phyloP scores from a whole-genome alignment of 805 yeast species.

The Yarrowia osloensis region DNA sequence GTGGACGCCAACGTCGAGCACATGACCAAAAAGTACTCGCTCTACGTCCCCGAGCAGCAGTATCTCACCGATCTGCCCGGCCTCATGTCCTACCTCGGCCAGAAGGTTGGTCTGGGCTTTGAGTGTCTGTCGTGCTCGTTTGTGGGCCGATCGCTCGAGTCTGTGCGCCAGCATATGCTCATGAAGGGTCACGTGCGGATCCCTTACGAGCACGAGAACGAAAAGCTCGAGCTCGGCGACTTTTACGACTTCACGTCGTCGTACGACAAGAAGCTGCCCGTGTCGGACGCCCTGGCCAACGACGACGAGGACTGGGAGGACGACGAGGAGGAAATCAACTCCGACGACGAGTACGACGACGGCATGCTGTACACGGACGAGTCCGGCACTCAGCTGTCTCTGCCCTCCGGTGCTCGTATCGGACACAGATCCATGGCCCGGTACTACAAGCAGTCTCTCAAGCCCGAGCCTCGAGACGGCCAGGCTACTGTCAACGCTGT shows the following conservation, averaged over 20 bases:
- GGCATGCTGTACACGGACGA: conserved; percentile 50
- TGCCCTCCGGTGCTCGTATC: conserved; percentile 75
- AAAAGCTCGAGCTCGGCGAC: conserved; percentile 70
- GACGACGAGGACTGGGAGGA: conserved; percentile 45
- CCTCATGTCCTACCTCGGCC: conserved; percentile 70
- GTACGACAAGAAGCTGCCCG: conserved; percentile 46
- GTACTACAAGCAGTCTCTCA: conserved; percentile 66
- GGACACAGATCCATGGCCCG: conserved; percentile 81
- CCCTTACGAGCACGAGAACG: conserved; percentile 82
- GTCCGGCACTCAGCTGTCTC: conserved; percentile 63
- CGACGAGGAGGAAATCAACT: conserved; percentile 44
- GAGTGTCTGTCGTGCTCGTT: conserved; percentile 80
- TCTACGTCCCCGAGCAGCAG: conserved; percentile 80
- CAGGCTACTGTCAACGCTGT: conserved; percentile 74
- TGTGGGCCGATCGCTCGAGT: conserved; percentile 80
- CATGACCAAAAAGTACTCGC: conserved; percentile 78
- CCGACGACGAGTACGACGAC: conserved; percentile 37
- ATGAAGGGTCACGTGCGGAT: conserved; percentile 84
- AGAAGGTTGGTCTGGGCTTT: conserved; percentile 79
- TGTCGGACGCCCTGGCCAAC: conserved; percentile 45
- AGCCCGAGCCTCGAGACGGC: conserved; percentile 59
- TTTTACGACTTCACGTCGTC: conserved; percentile 83
- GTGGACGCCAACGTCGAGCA: conserved; percentile 66
- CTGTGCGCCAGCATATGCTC: conserved; percentile 85
- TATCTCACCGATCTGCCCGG: conserved; percentile 72